phyloP scores from a whole-genome alignment of 179 eudicot species.

The Dionaea muscipula region DNA sequence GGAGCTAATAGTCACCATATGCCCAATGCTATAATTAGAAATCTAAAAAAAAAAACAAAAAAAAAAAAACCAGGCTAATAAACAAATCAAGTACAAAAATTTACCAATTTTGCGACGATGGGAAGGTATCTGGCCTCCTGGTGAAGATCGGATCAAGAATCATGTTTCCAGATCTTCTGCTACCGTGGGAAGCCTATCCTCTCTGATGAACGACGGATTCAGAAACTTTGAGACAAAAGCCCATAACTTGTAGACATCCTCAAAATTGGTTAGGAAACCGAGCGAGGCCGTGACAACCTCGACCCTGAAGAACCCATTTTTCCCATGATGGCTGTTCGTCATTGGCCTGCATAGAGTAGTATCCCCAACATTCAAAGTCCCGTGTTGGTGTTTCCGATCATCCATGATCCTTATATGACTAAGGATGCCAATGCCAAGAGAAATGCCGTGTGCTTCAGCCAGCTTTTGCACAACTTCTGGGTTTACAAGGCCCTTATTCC shows the following conservation, averaged over 20 bases:
- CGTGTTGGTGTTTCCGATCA: slow-evolving; percentile 33
- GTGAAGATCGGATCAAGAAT: not conserved
- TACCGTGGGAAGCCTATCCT: slow-evolving; percentile 44
- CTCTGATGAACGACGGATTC: slow-evolving; percentile 53
- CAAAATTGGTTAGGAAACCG: slow-evolving; percentile 67
- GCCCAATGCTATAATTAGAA: too few species aligned
- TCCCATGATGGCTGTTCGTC: slow-evolving; percentile 54
- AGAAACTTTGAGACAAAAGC: slow-evolving; percentile 89
- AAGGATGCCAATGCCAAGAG: slow-evolving; percentile 84
- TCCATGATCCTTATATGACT: slow-evolving; percentile 66
- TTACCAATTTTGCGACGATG: too few species aligned
- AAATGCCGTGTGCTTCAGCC: slow-evolving; percentile 67
- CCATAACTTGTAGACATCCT: slow-evolving; percentile 90
- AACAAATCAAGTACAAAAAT: too few species aligned
- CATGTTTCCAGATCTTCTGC: slow-evolving; percentile 46
- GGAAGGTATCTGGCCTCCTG: too few species aligned
- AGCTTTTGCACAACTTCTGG: slow-evolving; percentile 80
- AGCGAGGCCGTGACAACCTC: slow-evolving; percentile 98
- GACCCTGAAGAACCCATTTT: slow-evolving; percentile 61
- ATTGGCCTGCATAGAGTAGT: slow-evolving; percentile 82
- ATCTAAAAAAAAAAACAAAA: too few species aligned
- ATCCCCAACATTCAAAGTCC: slow-evolving; percentile 42
- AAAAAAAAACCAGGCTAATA: too few species aligned
- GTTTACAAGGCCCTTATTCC: slow-evolving; percentile 52
- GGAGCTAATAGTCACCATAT: too few species aligned